Conservation (phyloP, 2,329 filamentous ascomycete genomes). For the Penicillium brevicompactum region DNA sequence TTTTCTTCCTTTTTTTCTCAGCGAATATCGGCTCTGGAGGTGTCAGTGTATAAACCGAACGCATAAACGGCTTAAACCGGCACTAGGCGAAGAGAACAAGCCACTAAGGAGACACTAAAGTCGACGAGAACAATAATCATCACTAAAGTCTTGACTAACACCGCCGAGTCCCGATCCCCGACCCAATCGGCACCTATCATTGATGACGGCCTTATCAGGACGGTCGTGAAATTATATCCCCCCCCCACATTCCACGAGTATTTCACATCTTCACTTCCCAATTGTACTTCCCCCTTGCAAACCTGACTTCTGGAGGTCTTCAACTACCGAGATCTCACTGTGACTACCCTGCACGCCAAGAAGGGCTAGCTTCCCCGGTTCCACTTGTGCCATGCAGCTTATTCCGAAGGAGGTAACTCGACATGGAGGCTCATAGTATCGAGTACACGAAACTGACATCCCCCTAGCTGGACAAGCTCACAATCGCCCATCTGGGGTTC, state of each 20-base stretch:
- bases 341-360: slow-evolving; percentile 19
- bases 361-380: slow-evolving; percentile 17
- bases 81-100: neutral
- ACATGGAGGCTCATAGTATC: slow-evolving; percentile 2
- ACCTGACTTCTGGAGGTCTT: neutral
- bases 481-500: slow-evolving; percentile 83
- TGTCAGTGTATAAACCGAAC: neutral
- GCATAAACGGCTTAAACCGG: neutral
- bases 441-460: slow-evolving; percentile 2
- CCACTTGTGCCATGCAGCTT: slow-evolving; percentile 44
- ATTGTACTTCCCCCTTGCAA: too few species aligned
- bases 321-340: neutral
- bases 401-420: slow-evolving; percentile 48
- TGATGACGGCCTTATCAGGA: slow-evolving; percentile 13
- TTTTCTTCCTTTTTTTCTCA: neutral
- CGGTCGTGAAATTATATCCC: slow-evolving; percentile 13
- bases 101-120: neutral
- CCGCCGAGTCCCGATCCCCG: slow-evolving; percentile 9
- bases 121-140: slow-evolving; percentile 1
- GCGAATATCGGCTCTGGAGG: neutral
- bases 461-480: slow-evolving; percentile 86
- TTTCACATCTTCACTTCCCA: neutral
- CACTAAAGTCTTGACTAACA: slow-evolving; percentile 27
- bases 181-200: slow-evolving; percentile 29
- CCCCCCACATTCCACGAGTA: slow-evolving; percentile 20